phyloP scores from a whole-genome alignment of 2,329 filamentous ascomycete genomes.

The Lachnellula hyalina region DNA sequence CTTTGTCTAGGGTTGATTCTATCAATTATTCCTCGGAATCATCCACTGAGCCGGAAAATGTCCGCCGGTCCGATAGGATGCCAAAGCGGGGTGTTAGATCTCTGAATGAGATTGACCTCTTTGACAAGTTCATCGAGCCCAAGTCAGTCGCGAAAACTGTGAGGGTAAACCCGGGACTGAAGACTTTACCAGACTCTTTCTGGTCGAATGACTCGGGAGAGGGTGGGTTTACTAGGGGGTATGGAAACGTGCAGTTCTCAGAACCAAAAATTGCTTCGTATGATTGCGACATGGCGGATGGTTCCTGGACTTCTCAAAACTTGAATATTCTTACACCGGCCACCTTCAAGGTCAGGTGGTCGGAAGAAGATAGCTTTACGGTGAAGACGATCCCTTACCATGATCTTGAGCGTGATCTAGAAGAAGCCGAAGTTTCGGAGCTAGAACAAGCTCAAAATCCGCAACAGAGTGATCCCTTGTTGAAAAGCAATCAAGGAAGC shows the following conservation, averaged over 20 bases:
- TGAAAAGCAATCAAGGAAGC: background rate
- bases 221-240: background rate
- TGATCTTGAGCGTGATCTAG: constrained; percentile 31
- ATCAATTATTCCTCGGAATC: background rate
- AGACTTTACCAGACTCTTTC: constrained; percentile 19
- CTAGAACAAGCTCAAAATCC: constrained; percentile 1
- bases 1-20: background rate
- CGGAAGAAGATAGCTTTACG: constrained; percentile 36
- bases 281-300: constrained; percentile 5
- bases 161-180: constrained; percentile 24
- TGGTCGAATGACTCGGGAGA: background rate
- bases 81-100: background rate
- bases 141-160: constrained; percentile 14
- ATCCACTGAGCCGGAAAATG: background rate
- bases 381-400: constrained; percentile 40
- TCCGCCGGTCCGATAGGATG: background rate
- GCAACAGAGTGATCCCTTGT: background rate
- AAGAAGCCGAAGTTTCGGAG: constrained; percentile 7
- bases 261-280: background rate
- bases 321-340: background rate
- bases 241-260: constrained; percentile 2
- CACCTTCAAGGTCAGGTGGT: constrained; percentile 17
- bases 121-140: constrained; percentile 4
- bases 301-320: constrained; percentile 13
- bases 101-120: constrained; percentile 11